Percentiles rank a stretch among this genome's conserved stretches.
These are phyloP conservation scores for Knufia fluminis DNA, from an alignment of 2,329 filamentous ascomycete species.

Conservation along the genomic window DNA sequence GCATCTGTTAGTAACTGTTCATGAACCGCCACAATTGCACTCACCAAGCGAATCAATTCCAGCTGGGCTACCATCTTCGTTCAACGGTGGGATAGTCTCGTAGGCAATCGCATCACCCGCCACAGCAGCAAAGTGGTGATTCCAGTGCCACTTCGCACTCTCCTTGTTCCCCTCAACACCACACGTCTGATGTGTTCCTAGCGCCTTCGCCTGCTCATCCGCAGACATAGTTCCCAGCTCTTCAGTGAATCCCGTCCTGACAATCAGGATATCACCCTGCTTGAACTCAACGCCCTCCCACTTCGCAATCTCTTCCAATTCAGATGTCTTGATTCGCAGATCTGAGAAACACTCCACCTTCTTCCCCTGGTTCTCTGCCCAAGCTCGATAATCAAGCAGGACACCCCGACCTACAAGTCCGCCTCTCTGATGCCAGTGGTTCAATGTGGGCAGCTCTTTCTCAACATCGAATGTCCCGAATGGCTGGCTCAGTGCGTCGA, in stretches of 20 bases:
- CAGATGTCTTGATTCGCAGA: slow-evolving; percentile 54
- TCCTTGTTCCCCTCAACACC: slow-evolving; percentile 46
- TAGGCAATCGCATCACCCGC: slow-evolving; percentile 55
- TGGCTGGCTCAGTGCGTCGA: slow-evolving; percentile 21
- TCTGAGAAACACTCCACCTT: slow-evolving; percentile 51
- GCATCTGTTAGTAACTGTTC: background rate
- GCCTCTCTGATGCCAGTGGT: slow-evolving; percentile 32
- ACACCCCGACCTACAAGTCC: slow-evolving; percentile 35
- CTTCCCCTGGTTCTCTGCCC: slow-evolving; percentile 42
- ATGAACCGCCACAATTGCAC: background rate
- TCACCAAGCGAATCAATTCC: slow-evolving; percentile 17
- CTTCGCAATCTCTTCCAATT: slow-evolving; percentile 30
- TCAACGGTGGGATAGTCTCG: slow-evolving; percentile 50
- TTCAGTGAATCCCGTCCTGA: slow-evolving; percentile 54
- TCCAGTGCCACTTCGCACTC: slow-evolving; percentile 57
- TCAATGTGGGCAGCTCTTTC: slow-evolving; percentile 27
- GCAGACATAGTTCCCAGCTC: slow-evolving; percentile 40
- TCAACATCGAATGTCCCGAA: slow-evolving; percentile 1
- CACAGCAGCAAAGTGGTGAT: slow-evolving; percentile 58
- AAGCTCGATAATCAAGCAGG: slow-evolving; percentile 37
- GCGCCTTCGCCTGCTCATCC: slow-evolving; percentile 24
- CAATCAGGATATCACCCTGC: slow-evolving; percentile 56
- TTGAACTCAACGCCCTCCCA: slow-evolving; percentile 45
- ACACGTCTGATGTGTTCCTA: slow-evolving; percentile 30
- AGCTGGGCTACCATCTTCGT: background rate